Percentiles rank a stretch among this genome's conserved stretches.
Evolutionary conservation across 352 stramenopile species (phyloP).

Genomic region (Pseudoperonospora humuli): DNA sequence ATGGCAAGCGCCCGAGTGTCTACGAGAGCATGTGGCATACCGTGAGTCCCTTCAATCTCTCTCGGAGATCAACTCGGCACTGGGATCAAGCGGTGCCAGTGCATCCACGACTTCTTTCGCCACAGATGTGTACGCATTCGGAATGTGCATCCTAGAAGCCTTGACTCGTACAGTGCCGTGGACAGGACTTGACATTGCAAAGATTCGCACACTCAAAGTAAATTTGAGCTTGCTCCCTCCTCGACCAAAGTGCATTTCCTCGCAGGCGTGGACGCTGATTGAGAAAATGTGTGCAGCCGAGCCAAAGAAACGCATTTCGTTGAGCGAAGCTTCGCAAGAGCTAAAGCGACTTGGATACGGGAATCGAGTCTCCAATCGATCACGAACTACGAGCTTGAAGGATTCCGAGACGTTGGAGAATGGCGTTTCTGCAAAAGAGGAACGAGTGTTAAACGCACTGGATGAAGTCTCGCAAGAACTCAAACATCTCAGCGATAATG

Average conservation of each 20-base stretch:
- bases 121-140: conserved; percentile 62
- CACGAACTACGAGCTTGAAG: conserved; percentile 14
- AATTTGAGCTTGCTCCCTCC: conserved; percentile 43
- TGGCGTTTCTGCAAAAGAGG: conserved; percentile 10
- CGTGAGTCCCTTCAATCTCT: conserved; percentile 22
- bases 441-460: conserved; percentile 19
- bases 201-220: conserved; percentile 49
- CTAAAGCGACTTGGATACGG: conserved; percentile 45
- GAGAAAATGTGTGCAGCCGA: conserved; percentile 57
- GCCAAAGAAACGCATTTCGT: conserved; percentile 32
- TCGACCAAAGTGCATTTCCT: conserved; percentile 33
- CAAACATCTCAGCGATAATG: conserved; percentile 19
- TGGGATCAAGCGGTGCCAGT: conserved; percentile 12
- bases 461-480: conserved; percentile 36
- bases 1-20: conserved; percentile 62
- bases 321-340: conserved; percentile 40
- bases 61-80: conserved; percentile 5
- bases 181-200: conserved; percentile 29
- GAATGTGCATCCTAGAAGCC: conserved; percentile 74
- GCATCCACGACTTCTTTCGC: conserved; percentile 30
- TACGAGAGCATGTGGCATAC: conserved; percentile 30
- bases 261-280: conserved; percentile 45
- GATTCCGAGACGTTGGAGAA: conserved; percentile 10
- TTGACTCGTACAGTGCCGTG: conserved; percentile 47
- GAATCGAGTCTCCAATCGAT: conserved; percentile 13